Percentiles rank a stretch among this genome's conserved stretches.
These are phyloP conservation scores for Arthroderma sp. DNA, from an alignment of 2,329 filamentous ascomycete genomes.

Conservation along the genomic window DNA sequence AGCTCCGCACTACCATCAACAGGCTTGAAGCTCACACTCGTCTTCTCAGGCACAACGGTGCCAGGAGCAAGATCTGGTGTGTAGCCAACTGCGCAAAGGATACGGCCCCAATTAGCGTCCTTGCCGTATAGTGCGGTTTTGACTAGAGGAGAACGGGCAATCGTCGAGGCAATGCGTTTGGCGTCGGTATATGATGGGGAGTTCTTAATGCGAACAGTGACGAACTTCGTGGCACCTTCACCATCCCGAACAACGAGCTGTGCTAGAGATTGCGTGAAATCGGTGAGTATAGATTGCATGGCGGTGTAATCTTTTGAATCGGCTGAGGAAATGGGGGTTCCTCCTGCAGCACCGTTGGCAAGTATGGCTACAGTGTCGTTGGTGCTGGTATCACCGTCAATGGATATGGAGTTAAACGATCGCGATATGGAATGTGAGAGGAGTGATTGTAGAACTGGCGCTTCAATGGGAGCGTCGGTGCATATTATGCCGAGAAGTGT, in stretches of 20 bases:
- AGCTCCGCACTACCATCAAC: slow-evolving; percentile 45
- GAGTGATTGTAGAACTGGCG: slow-evolving; percentile 53
- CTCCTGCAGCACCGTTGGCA: slow-evolving; percentile 87
- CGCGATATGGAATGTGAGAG: slow-evolving; percentile 64
- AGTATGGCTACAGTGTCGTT: slow-evolving; percentile 92
- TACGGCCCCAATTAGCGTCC: slow-evolving; percentile 97
- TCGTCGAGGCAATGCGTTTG: slow-evolving; percentile 69
- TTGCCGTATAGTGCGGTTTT: slow-evolving; percentile 96
- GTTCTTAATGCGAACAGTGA: slow-evolving; percentile 75
- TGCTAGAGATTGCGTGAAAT: slow-evolving; percentile 71
- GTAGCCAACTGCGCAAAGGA: slow-evolving; percentile 89
- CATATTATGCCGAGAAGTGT: slow-evolving; percentile 84
- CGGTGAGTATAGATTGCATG: slow-evolving; percentile 58
- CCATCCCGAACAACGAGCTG: slow-evolving; percentile 92
- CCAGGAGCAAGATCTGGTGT: slow-evolving; percentile 38
- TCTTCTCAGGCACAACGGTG: slow-evolving; percentile 42
- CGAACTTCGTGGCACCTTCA: slow-evolving; percentile 96
- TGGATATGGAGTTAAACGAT: slow-evolving; percentile 93
- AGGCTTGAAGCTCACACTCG: slow-evolving; percentile 51
- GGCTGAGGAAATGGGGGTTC: slow-evolving; percentile 46
- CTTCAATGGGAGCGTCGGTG: slow-evolving; percentile 73
- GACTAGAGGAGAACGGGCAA: slow-evolving; percentile 82
- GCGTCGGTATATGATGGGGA: slow-evolving; percentile 58
- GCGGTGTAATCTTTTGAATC: slow-evolving; percentile 51
- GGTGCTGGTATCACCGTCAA: slow-evolving; percentile 93